A percentile compares a stretch with the other conserved stretches of the same genome.
phyloP scores from a whole-genome alignment of 2,329 filamentous ascomycete species.

The Pseudogymnoascus destructans region DNA sequence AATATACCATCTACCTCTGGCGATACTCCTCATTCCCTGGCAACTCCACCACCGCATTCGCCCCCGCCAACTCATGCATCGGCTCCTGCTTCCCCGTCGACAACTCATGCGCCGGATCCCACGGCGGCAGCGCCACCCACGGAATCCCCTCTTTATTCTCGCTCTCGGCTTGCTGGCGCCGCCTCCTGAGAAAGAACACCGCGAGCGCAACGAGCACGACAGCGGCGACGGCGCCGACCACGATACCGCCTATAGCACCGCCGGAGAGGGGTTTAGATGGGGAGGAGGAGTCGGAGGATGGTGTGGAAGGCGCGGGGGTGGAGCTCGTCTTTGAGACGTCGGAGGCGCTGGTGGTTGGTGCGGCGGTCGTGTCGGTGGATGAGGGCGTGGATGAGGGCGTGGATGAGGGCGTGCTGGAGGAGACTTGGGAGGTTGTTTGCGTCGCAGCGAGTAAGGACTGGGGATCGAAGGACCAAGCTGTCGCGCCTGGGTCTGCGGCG shows the following conservation, averaged over 20 bases:
- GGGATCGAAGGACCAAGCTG: background rate
- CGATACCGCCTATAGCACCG: slow-evolving; percentile 7
- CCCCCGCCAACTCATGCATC: background rate
- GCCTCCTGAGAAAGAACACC: slow-evolving; percentile 10
- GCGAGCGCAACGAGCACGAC: background rate
- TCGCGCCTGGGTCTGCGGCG: background rate
- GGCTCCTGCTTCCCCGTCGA: background rate
- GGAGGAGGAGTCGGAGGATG: background rate
- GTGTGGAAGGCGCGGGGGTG: background rate
- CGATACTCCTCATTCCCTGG: background rate
- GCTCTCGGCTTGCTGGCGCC: background rate
- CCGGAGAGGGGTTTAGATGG: background rate
- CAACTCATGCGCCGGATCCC: background rate
- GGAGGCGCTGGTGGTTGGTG: background rate
- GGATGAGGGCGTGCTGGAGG: background rate
- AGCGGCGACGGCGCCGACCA: background rate
- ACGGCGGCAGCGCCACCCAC: background rate
- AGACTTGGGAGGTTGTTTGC: background rate
- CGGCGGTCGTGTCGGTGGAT: background rate
- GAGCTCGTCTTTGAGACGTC: background rate
- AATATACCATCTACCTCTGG: background rate
- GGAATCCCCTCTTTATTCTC: background rate
- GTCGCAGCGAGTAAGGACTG: background rate
- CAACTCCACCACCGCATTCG: background rate
- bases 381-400: background rate